Conservation (phyloP, 1,284 basidiomycete species). For the Trichosporon faecale region DNA sequence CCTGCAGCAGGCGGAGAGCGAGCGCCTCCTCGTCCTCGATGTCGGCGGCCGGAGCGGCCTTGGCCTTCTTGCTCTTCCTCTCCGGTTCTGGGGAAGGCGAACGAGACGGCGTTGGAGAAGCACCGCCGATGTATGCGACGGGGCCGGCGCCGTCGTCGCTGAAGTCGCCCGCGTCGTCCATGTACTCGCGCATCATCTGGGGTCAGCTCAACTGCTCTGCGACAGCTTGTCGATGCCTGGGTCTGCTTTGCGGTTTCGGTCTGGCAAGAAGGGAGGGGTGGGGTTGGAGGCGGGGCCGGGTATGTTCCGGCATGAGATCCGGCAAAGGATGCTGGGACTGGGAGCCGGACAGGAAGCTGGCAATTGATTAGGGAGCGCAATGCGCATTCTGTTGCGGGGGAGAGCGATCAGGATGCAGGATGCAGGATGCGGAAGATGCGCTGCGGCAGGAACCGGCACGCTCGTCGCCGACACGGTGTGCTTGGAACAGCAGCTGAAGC, state of each 20-base stretch:
- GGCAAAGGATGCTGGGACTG: no score
- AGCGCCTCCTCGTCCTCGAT: constrained; percentile 48
- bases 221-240: background rate
- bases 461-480: no score
- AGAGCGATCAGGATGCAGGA: no score
- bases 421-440: no score
- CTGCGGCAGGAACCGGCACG: no score
- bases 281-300: no score
- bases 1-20: constrained; percentile 45
- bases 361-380: no score
- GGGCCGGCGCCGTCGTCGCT: background rate
- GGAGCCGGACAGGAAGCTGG: no score
- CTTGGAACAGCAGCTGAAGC: no score
- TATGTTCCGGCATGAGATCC: no score
- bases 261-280: no score
- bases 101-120: constrained; percentile 8
- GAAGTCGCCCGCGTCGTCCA: constrained; percentile 21
- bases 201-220: background rate
- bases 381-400: no score
- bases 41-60: constrained; percentile 18
- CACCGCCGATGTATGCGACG: background rate
- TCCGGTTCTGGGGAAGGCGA: constrained; percentile 22
- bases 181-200: constrained; percentile 16
- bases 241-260: background rate
- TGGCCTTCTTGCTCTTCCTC: constrained; percentile 19